Evolutionary conservation across 345 rosid species (phyloP).

Genomic region (Luvunga scandens): DNA sequence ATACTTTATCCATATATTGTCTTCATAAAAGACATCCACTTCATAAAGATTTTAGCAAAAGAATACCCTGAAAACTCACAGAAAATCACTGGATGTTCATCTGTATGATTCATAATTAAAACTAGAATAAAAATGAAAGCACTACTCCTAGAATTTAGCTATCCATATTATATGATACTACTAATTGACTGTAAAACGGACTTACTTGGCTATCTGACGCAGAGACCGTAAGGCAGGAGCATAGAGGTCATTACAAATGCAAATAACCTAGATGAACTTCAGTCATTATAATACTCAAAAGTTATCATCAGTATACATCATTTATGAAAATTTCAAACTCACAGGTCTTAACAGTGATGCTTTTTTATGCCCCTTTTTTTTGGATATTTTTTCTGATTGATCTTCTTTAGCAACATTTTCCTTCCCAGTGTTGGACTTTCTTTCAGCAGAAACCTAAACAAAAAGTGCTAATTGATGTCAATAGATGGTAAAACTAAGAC

Average conservation of each 20-base stretch:
- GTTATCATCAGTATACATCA: background rate
- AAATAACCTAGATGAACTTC: constrained; percentile 50
- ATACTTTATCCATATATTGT: background rate
- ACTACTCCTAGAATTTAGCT: background rate
- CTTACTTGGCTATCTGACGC: constrained; percentile 96
- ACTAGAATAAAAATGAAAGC: background rate
- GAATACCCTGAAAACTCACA: background rate
- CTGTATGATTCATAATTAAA: background rate
- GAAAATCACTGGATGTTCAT: background rate
- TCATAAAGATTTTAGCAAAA: background rate
- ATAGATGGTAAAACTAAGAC: background rate
- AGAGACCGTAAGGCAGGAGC: constrained; percentile 86
- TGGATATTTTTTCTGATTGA: constrained; percentile 43
- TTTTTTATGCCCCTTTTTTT: constrained; percentile 58
- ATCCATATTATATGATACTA: background rate
- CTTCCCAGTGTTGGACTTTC: constrained; percentile 53
- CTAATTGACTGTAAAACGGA: constrained; percentile 7
- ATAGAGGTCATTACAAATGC: constrained; percentile 92
- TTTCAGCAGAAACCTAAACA: constrained; percentile 72
- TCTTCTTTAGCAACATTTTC: constrained; percentile 55
- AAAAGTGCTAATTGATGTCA: constrained; percentile 6
- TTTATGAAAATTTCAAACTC: constrained; percentile 35
- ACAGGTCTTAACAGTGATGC: constrained; percentile 80
- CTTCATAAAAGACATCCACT: background rate
- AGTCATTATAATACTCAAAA: background rate